Percentiles rank a stretch among this genome's conserved stretches.
Conservation (phyloP, 768 basidiomycete species). For the Boletus vermiculosoides region DNA sequence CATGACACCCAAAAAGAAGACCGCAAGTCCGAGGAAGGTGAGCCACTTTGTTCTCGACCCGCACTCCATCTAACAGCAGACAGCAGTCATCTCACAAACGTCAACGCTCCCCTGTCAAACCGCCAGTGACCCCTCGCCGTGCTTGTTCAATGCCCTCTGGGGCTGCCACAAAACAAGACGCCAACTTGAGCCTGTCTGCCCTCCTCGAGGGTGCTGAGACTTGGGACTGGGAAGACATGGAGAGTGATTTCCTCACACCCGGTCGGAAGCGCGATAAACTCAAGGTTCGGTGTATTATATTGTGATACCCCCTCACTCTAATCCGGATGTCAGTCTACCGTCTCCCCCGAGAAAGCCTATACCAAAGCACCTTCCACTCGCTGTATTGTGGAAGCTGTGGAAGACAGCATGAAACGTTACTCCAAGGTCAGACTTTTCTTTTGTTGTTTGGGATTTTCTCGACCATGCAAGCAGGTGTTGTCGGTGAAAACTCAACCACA, state of each 20-base stretch:
- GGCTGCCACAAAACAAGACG: constrained; percentile 5
- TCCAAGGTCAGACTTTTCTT: constrained; percentile 19
- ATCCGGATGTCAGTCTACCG: constrained; percentile 12
- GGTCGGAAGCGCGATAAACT: constrained; percentile 32
- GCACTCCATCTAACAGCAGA: neutral
- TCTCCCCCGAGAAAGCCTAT: constrained; percentile 18
- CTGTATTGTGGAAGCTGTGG: constrained; percentile 53
- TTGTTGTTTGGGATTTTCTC: neutral
- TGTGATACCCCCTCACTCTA: neutral
- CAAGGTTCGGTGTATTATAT: constrained; percentile 17
- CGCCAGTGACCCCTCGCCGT: constrained; percentile 8
- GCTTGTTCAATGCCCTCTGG: constrained; percentile 10
- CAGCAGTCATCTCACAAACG: constrained; percentile 16
- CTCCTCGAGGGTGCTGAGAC: constrained; percentile 64
- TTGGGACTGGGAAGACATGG: constrained; percentile 68
- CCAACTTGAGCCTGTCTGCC: constrained; percentile 43
- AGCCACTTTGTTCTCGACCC: neutral
- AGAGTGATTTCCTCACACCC: constrained; percentile 48
- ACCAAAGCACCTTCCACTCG: constrained; percentile 46
- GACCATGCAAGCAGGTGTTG: constrained; percentile 42
- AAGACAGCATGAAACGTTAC: constrained; percentile 28
- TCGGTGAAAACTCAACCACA: constrained; percentile 43
- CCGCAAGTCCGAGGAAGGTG: constrained; percentile 27
- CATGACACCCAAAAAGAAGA: constrained; percentile 50
- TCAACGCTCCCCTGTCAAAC: constrained; percentile 21